These are phyloP conservation scores for Cladophialophora carrionii DNA, from an alignment of 2,329 filamentous ascomycete species.

Conservation along the genomic window DNA sequence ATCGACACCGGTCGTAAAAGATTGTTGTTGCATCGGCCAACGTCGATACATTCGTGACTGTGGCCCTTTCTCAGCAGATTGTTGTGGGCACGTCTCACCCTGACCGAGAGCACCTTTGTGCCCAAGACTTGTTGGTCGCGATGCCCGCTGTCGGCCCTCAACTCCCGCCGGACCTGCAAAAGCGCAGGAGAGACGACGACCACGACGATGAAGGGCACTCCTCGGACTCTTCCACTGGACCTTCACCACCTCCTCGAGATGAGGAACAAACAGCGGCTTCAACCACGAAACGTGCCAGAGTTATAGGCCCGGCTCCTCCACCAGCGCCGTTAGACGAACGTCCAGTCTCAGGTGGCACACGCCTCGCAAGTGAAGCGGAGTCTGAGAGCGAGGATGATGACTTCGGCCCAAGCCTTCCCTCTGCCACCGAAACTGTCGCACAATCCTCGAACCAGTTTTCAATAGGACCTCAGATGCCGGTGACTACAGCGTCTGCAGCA, in stretches of 20 bases:
- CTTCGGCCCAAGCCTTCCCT: constrained; percentile 49
- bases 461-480: constrained; percentile 39
- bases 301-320: constrained; percentile 61
- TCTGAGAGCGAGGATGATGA: constrained; percentile 46
- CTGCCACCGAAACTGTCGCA: constrained; percentile 37
- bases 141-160: constrained; percentile 43
- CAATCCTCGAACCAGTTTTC: constrained; percentile 36
- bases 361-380: constrained; percentile 38
- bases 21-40: not conserved
- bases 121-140: not conserved
- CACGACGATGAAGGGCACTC: constrained; percentile 35
- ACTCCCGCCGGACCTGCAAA: constrained; percentile 44
- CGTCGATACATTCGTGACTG: not conserved
- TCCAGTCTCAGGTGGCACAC: constrained; percentile 44
- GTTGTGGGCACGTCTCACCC: not conserved
- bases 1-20: not conserved
- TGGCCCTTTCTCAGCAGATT: not conserved
- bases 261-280: constrained; percentile 9
- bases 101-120: not conserved
- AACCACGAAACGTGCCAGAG: constrained; percentile 55
- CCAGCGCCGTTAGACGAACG: constrained; percentile 54
- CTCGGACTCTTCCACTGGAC: constrained; percentile 29
- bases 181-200: constrained; percentile 44
- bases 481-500: constrained; percentile 43
- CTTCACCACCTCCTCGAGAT: constrained; percentile 28